A percentile compares a stretch with the other conserved stretches of the same genome.
Conservation (phyloP, 2,329 filamentous ascomycete species). For the Colletotrichum agaves region DNA sequence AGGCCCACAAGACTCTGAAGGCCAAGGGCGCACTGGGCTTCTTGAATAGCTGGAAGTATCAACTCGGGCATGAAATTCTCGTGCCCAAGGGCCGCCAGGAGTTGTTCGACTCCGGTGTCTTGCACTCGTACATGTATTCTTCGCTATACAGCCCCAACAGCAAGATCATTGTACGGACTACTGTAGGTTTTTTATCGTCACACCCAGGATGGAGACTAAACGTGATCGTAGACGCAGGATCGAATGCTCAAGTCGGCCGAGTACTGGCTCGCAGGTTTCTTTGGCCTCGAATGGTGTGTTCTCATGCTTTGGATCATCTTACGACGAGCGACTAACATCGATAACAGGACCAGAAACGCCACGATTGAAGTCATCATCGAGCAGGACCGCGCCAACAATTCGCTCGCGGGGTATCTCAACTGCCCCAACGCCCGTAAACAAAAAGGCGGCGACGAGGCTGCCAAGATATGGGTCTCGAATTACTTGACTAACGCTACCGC, state of each 20-base stretch:
- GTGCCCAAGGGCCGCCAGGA: constrained; percentile 79
- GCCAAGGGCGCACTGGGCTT: constrained; percentile 72
- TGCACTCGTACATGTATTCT: constrained; percentile 79
- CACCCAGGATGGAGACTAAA: constrained; percentile 2
- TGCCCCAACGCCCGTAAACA: constrained; percentile 71
- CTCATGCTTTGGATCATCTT: background rate
- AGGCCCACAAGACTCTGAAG: constrained; percentile 62
- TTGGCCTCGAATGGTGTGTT: constrained; percentile 73
- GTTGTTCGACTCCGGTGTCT: constrained; percentile 74
- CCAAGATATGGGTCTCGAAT: constrained; percentile 67
- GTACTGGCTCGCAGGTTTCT: constrained; percentile 83
- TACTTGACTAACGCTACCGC: constrained; percentile 74
- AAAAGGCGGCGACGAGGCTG: constrained; percentile 63
- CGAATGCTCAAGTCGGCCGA: constrained; percentile 82
- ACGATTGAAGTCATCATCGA: constrained; percentile 81
- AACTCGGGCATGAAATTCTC: constrained; percentile 76
- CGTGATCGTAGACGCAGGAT: constrained; percentile 67
- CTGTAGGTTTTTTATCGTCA: constrained; percentile 50
- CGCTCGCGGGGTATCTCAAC: constrained; percentile 72
- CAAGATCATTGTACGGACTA: constrained; percentile 79
- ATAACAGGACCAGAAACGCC: constrained; percentile 69
- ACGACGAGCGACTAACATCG: background rate
- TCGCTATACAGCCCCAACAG: constrained; percentile 76
- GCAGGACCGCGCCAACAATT: constrained; percentile 72
- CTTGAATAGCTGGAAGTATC: constrained; percentile 75